Conservation (phyloP, 1,139 yeast species). For the Citeromyces siamensis region DNA sequence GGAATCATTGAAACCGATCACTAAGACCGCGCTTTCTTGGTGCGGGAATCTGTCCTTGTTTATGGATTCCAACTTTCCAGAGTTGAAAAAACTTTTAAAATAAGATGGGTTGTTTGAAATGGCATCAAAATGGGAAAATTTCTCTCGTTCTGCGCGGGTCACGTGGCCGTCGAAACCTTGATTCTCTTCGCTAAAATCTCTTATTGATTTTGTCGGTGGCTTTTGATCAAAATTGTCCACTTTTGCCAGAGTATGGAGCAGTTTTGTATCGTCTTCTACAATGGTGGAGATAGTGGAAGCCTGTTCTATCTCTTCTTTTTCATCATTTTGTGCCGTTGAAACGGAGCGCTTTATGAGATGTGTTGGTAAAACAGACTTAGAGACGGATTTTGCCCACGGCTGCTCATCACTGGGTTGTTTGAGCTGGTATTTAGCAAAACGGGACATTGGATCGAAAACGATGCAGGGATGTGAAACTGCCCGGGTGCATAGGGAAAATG, state of each 20-base stretch:
- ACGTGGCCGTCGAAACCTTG: slow-evolving; percentile 7
- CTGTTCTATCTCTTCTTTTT: slow-evolving; percentile 2
- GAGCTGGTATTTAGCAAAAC: slow-evolving; percentile 4
- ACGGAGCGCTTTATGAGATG: neutral
- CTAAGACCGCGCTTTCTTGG: slow-evolving; percentile 57
- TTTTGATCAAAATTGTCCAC: slow-evolving; percentile 21
- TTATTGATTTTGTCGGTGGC: slow-evolving; percentile 52
- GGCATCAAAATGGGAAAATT: slow-evolving; percentile 3
- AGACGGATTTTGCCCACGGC: neutral
- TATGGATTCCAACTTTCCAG: slow-evolving; percentile 9
- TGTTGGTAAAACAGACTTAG: neutral
- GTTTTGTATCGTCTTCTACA: slow-evolving; percentile 7
- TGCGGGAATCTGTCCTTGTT: slow-evolving; percentile 16
- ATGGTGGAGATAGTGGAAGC: slow-evolving; percentile 4
- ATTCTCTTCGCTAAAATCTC: slow-evolving; percentile 35
- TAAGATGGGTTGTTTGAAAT: slow-evolving; percentile 6
- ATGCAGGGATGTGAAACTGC: too few relatives aligned
- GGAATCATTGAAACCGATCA: slow-evolving; percentile 82
- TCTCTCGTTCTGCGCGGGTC: slow-evolving; percentile 1
- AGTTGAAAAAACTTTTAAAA: slow-evolving; percentile 9
- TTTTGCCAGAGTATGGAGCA: slow-evolving; percentile 5
- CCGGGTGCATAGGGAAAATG: too few relatives aligned
- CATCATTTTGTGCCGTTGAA: slow-evolving; percentile 5
- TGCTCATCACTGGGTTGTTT: slow-evolving; percentile 1
- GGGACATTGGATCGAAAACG: too few relatives aligned